Evolutionary conservation across 345 rosid species (phyloP).

Genomic region (Moringa oleifera): DNA sequence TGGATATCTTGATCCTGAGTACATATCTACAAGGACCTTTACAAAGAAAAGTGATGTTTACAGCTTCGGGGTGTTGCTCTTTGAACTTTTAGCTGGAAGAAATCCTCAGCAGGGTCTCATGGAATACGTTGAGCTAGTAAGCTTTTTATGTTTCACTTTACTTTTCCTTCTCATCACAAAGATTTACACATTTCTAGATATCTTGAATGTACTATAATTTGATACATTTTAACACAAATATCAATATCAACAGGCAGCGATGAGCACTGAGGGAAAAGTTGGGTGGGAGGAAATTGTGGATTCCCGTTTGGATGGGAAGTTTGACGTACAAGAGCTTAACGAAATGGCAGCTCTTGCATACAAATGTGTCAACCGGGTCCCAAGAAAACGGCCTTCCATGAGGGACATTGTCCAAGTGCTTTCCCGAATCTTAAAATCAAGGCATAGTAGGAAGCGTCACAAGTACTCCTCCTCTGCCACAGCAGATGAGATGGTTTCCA

Average conservation of each 20-base stretch:
- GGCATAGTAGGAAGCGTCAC: slow-evolving; percentile 60
- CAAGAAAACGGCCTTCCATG: slow-evolving; percentile 88
- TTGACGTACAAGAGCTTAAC: slow-evolving; percentile 68
- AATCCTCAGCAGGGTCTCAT: slow-evolving; percentile 95
- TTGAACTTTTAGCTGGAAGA: slow-evolving; percentile 92
- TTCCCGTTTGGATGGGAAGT: slow-evolving; percentile 69
- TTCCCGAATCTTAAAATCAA: slow-evolving; percentile 55
- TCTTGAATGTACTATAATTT: not conserved
- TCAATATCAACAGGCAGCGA: slow-evolving; percentile 59
- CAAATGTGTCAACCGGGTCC: slow-evolving; percentile 64
- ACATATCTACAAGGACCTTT: slow-evolving; percentile 71
- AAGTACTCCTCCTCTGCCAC: slow-evolving; percentile 38
- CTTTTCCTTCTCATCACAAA: not conserved
- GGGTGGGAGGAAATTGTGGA: slow-evolving; percentile 99
- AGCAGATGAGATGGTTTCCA: slow-evolving; percentile 40
- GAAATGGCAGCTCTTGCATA: slow-evolving; percentile 88
- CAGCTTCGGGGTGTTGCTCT: slow-evolving; percentile 92
- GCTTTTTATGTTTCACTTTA: slow-evolving; percentile 10
- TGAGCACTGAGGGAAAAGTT: slow-evolving; percentile 71
- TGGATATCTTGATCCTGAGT: slow-evolving; percentile 98
- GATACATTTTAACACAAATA: too few species aligned
- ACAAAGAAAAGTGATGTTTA: slow-evolving; percentile 98
- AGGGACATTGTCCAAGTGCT: slow-evolving; percentile 91
- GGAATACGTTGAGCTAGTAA: slow-evolving; percentile 93
- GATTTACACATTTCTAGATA: not conserved